Base-by-base conservation (phyloP, 345 rosid genomes). In the Microcos paniculata region DNA sequence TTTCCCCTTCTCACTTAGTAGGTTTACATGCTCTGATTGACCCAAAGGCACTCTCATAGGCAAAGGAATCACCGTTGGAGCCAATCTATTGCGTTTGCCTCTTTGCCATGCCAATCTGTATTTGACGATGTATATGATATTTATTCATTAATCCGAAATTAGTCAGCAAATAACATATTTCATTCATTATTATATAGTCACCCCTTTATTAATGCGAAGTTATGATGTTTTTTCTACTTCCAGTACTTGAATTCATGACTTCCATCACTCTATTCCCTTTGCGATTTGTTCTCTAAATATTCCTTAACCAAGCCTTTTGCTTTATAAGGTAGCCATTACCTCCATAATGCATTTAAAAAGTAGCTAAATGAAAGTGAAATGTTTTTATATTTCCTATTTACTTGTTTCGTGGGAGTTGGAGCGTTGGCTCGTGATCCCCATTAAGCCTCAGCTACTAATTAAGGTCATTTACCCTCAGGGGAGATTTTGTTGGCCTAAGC, bases 11-110 rank as follows among this genome's bases (percentile, higher is more conserved):
- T 59, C 8, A 3, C 43, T 4, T 26, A 26, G 56, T 73, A 11
- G 4, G 46, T n/a, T 30, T 46, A n/a, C 31, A 21, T 31, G 62
- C 46, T 62, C 62, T 31, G 59, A 73, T 61, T 73, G 46, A 73
- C 68, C 76, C 30, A n/a, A 58, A 62, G 68, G 26, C 72, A 19
- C 28, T 18, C 19, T 18, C 57, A 15, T 16, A 46, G 24, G 72
- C 40, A 68, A 42, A 3, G 11, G 40, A 67, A 67, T 48, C 57
- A 51, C 51, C 28, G 1, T 30, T 30, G 59, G 19, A 48, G 8
- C 15, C 11, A 16, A 30, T 28, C n/a, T 61, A 30, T 59, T 46
- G 57, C 26, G 28, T 68, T 48, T 26, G 28, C 15, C 40, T 8
- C 24, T 68, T 46, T 48, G 72, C 21, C 57, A 48, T 68, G 72